Conservation (phyloP, 495 filamentous ascomycete genomes). For the Neurospora sp. region DNA sequence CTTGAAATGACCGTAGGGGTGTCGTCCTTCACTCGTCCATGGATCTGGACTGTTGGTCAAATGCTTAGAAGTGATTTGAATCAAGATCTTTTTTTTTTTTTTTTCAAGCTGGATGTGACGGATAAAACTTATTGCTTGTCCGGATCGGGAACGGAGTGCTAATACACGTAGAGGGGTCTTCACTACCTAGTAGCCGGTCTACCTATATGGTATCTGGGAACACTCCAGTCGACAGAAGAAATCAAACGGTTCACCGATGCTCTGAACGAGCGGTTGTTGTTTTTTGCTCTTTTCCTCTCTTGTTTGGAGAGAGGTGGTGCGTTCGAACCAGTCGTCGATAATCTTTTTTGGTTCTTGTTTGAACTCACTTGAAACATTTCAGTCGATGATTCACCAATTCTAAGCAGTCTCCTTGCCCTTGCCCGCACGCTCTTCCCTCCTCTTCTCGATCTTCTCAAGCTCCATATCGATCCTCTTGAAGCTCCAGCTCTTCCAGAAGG, state of each 20-base stretch:
- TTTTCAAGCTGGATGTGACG: no score
- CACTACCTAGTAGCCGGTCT: neutral
- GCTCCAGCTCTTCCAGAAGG: conserved; percentile 35
- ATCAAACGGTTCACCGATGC: neutral
- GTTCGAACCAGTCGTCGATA: neutral
- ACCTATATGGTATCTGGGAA: neutral
- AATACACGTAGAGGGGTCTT: neutral
- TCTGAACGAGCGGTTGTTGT: neutral
- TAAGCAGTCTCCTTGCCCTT: conserved; percentile 1
- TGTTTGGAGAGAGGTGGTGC: neutral
- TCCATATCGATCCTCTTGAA: conserved; percentile 45
- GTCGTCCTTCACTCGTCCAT: neutral
- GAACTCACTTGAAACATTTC: neutral
- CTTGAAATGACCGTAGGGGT: neutral
- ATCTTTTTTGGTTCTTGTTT: neutral
- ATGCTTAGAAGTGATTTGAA: neutral
- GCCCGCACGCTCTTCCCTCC: conserved; percentile 17
- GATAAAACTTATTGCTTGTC: neutral
- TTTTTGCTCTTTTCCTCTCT: neutral
- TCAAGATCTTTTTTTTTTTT: neutral
- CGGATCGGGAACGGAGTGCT: neutral
- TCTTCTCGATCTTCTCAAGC: conserved; percentile 24
- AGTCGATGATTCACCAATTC: neutral
- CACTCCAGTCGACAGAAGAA: neutral
- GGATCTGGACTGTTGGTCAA: neutral